Evolutionary conservation across 1,284 basidiomycete genomes (phyloP), one percentile per base, ranked within the genome.

Genomic region (Agroathelia rolfsii): DNA sequence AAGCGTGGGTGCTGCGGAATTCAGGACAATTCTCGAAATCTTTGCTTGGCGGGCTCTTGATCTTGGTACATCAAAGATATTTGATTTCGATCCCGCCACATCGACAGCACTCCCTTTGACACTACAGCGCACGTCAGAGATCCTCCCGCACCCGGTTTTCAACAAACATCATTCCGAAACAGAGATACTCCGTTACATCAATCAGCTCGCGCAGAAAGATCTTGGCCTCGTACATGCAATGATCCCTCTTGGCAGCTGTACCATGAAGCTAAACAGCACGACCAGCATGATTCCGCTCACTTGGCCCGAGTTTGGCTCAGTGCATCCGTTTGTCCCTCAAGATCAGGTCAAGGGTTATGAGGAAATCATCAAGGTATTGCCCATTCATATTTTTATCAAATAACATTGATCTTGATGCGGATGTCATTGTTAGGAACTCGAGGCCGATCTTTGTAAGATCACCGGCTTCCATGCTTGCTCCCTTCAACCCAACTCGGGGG

Each of bases 211-310:
- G 46, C 78, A 79, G 36, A 97, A 97, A 64, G 94, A 98, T 55
- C 74, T 97, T 36, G 87, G 88, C 19, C 80, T 98, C 21, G 84
- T 87, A 5, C 93, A 98, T 54, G 79, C 88, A 24, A 97, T 97
- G 90, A 96, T 96, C 48, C 86, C 95, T 4, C 76, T 98, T 9
- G 94, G 94, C 36, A 94, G 85, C 49, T 93, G 88, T 57, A 93
- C 89, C 7, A 95, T 94, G 90, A 93, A 96, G 66, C 71, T 96
- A 42, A 96, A 96, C 64, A 90, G 87, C 51, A 94, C 89, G 10
- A 92, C 87, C 29, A 93, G 89, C 45, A 96, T 98, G 93, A 83
- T 86, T 35, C 92, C 94, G 9, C 66, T 98, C 21, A 95, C 90
- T 5, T 89, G 85, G 82, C 86, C 90, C 20, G 88, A 92, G 55